These are phyloP conservation scores for Pisolithus thermaeus DNA, from an alignment of 1,284 basidiomycete species.

Conservation along the genomic window DNA sequence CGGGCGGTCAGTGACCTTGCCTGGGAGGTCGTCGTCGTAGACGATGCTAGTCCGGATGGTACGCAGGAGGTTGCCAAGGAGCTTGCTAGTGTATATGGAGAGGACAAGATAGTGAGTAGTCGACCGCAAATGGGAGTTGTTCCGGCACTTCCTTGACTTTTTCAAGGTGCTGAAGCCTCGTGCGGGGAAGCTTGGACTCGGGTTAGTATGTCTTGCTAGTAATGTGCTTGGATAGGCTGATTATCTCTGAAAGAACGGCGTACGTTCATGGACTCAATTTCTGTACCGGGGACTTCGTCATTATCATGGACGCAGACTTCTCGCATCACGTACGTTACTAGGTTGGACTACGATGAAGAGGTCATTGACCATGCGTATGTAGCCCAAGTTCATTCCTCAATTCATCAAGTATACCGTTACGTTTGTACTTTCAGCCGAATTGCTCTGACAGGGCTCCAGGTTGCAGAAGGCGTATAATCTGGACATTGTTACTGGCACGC, in stretches of 20 bases:
- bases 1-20: conserved; percentile 38
- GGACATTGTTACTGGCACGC: conserved; percentile 89
- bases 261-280: conserved; percentile 89
- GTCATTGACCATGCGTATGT: conserved; percentile 8
- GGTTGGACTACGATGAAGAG: background rate
- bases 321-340: conserved; percentile 72
- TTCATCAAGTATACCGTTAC: conserved; percentile 67
- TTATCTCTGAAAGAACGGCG: conserved; percentile 56
- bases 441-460: conserved; percentile 32
- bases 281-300: conserved; percentile 88
- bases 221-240: conserved; percentile 3
- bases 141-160: conserved; percentile 2
- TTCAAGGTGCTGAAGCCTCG: conserved; percentile 73
- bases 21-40: conserved; percentile 89
- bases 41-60: conserved; percentile 89
- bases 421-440: background rate
- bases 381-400: conserved; percentile 90
- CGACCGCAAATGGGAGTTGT: background rate
- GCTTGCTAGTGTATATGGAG: conserved; percentile 73
- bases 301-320: conserved; percentile 97
- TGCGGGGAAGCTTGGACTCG: conserved; percentile 84
- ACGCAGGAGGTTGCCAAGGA: conserved; percentile 84
- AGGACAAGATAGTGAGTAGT: conserved; percentile 69
- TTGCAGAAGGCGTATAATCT: conserved; percentile 76
- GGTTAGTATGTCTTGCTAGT: conserved; percentile 39